Conservation (phyloP, 2,329 filamentous ascomycete species). For the Zymoseptoria brevis region DNA sequence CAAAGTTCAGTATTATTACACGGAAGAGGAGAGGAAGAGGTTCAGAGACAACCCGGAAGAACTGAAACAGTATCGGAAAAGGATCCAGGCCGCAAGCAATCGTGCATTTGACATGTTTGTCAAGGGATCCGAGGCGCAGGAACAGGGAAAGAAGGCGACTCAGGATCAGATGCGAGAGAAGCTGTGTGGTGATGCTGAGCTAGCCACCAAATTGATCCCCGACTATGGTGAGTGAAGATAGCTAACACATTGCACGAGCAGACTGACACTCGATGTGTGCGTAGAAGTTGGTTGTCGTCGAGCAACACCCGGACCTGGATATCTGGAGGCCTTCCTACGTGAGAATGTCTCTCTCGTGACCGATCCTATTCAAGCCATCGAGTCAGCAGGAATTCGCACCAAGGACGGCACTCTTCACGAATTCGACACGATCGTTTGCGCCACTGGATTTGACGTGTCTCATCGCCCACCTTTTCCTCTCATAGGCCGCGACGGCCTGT, state of each 20-base stretch:
- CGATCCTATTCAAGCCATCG: constrained; percentile 18
- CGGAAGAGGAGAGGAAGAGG: constrained; percentile 25
- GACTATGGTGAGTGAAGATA: constrained; percentile 39
- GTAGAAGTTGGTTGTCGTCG: constrained; percentile 56
- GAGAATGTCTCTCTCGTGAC: constrained; percentile 25
- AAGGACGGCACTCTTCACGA: constrained; percentile 15
- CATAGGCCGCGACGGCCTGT: constrained; percentile 30
- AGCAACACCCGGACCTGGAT: constrained; percentile 42
- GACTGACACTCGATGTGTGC: background rate
- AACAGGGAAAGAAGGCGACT: constrained; percentile 15
- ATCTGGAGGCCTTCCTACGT: constrained; percentile 32
- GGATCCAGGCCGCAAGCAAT: constrained; percentile 25
- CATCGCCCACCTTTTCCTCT: constrained; percentile 31
- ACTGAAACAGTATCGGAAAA: constrained; percentile 31
- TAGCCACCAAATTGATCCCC: constrained; percentile 50
- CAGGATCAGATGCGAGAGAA: constrained; percentile 43
- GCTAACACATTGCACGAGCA: background rate
- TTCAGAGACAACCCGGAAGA: constrained; percentile 27
- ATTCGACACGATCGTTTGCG: constrained; percentile 21
- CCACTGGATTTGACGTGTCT: constrained; percentile 35
- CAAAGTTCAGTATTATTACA: constrained; percentile 25
- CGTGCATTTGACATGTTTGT: constrained; percentile 41
- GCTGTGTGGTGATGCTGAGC: constrained; percentile 47
- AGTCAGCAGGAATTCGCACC: constrained; percentile 21
- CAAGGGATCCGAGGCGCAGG: constrained; percentile 39